Base-by-base conservation (phyloP, 2,329 filamentous ascomycete species). In the Talaromyces sp. region DNA sequence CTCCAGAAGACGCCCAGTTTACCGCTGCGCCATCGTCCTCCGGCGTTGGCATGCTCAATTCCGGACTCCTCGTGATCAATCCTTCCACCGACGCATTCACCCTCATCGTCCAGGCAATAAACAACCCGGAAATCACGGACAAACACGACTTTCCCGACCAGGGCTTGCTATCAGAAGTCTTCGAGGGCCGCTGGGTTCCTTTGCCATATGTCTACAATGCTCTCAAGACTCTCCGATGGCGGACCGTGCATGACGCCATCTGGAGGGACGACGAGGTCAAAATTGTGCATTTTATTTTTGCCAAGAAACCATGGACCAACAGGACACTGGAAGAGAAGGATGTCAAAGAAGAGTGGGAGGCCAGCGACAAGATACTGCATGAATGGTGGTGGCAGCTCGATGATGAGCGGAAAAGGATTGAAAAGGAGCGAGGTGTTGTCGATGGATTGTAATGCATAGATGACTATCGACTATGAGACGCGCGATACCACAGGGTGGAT, bases 181-280 rank as follows among this genome's bases (percentile, higher is more conserved):
- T 86, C 70, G 69, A 77, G 36, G 81, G 80, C 0, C 78, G 84
- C 22, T 86, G 84, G 84, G 83, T 86, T 6, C 74, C 80, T 3
- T 69, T 87, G 59, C 84, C 84, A 17, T 87, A 87, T 66, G 79
- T 81, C 11, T 87, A 86, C 73, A 87, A 87, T 68, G 84, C 84
- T 47, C 72, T 87, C 57, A 86, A 85, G 75, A 85, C 84, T 19
- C 63, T 86, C 69, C 73, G 84, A 58, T 81, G 77, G 77, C 72
- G 81, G 65, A 80, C 79, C 11, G 82, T 85, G 61, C 84, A 87
- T 67, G 77, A 81, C 65, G 73, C 77, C 30, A 86, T 88, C 61
- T 88, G 85, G 85, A 74, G 79, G 63, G 85, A 87, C 64, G 80
- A 82, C 25, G 70, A 80, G 66, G 82, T 87, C 25, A 87, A 86